Conservation (phyloP, 495 filamentous ascomycete species). For the Niebla homalea region DNA sequence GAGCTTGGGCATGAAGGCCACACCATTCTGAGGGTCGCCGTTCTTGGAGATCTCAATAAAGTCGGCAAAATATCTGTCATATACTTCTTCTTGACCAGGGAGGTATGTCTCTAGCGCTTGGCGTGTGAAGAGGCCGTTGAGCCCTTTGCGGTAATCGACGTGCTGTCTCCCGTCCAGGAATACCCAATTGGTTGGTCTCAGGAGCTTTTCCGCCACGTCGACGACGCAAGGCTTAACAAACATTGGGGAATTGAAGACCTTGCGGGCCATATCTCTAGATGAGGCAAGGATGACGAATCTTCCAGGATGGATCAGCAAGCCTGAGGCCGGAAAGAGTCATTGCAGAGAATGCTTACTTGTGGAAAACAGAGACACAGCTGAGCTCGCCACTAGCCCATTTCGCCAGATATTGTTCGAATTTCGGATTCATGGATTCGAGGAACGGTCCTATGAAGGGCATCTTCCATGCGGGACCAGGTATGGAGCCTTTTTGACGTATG, state of each 20-base stretch:
- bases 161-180: slow-evolving; percentile 93
- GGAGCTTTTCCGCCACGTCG: slow-evolving; percentile 86
- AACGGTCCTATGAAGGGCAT: slow-evolving; percentile 94
- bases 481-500: slow-evolving; percentile 70
- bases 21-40: slow-evolving; percentile 52
- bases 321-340: background rate
- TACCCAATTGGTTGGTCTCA: slow-evolving; percentile 89
- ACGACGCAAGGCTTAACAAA: slow-evolving; percentile 97
- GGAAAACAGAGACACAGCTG: slow-evolving; percentile 96
- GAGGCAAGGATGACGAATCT: slow-evolving; percentile 98
- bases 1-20: slow-evolving; percentile 84
- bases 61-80: slow-evolving; percentile 68
- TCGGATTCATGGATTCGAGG: slow-evolving; percentile 79
- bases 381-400: slow-evolving; percentile 87
- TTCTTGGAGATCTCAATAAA: slow-evolving; percentile 61
- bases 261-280: slow-evolving; percentile 87
- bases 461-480: slow-evolving; percentile 73
- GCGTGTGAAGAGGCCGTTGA: slow-evolving; percentile 90
- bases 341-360: slow-evolving; percentile 60
- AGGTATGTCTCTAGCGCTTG: slow-evolving; percentile 78
- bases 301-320: slow-evolving; percentile 1
- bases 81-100: slow-evolving; percentile 83
- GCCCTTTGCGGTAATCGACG: slow-evolving; percentile 91
- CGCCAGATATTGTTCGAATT: slow-evolving; percentile 75
- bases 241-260: slow-evolving; percentile 87